Evolutionary conservation across 164 flowering plant genomes (phyloP), one percentile per base, ranked within the genome.

Genomic region (Kingdonia uniflora): DNA sequence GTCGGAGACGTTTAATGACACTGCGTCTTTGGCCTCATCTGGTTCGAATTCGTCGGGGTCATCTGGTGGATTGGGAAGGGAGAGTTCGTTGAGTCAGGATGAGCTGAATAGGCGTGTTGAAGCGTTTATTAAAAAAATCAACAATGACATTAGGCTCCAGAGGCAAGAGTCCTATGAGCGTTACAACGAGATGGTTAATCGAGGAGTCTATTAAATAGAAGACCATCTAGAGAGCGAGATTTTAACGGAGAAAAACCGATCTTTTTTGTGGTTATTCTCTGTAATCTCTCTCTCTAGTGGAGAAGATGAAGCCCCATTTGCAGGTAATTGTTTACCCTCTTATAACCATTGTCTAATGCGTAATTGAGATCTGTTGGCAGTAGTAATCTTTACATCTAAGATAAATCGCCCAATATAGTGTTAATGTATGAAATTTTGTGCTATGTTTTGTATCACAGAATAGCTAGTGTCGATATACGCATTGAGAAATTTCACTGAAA

Each of bases 31-130:
- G 12, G 16, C 44, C 11, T 52, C 57, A 14, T 47, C 57, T 25
- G 56, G 58, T 5, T 41, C n/a, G n/a, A n/a, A n/a, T n/a, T n/a
- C n/a, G n/a, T n/a, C n/a, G n/a, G n/a, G n/a, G n/a, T n/a, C n/a
- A n/a, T n/a, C 49, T 14, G 40, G 49, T 11, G 51, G 50, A 42
- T 15, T 49, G 49, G 25, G 19, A 11, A 65, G 63, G 60, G 73
- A 69, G 54, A 41, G 14, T 12, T 55, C 55, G 52, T 12, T 61
- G 68, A 60, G 65, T 45, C 68, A 56, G 1, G 73, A 69, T 25
- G 73, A 69, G 52, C 40, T 69, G 64, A 61, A 65, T 39, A 61
- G 64, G 49, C 63, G 66, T 49, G 67, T 61, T 6, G 73, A 69
- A 25, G 66, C 66, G 35, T 69, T 65, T 45, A 69, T 69, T 12